phyloP scores from a whole-genome alignment of 2,329 filamentous ascomycete genomes.

The Diplodia scrobiculata region DNA sequence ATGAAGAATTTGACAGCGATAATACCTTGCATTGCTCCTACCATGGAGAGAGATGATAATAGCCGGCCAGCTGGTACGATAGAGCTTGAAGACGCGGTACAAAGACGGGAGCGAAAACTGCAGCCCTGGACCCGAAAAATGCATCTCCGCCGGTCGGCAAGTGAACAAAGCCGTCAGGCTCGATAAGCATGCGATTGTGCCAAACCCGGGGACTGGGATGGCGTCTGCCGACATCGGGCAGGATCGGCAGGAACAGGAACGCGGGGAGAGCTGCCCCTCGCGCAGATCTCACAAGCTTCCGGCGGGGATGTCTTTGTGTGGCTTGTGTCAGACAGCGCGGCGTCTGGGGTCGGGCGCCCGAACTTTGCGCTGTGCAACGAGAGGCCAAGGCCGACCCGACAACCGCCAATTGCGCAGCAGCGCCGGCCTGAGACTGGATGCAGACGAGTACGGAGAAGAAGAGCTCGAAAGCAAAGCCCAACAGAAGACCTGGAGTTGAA shows the following conservation, averaged over 20 bases:
- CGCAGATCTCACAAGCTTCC: constrained; percentile 6
- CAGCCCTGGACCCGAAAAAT: background rate
- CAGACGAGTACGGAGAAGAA: background rate
- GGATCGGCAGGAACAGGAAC: constrained; percentile 18
- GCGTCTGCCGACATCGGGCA: constrained; percentile 6
- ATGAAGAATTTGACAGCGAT: background rate
- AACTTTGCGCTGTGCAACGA: background rate
- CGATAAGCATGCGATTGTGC: background rate
- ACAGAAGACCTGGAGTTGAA: background rate
- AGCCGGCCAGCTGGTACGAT: background rate
- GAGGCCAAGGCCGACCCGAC: background rate
- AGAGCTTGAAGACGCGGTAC: background rate
- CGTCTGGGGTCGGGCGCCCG: background rate
- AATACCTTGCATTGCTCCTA: no score
- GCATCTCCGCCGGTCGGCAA: background rate
- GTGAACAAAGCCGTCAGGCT: background rate
- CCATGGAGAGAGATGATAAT: background rate
- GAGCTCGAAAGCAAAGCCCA: background rate
- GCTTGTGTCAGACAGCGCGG: background rate
- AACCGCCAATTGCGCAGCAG: background rate
- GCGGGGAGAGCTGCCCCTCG: background rate
- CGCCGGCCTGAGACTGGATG: no score
- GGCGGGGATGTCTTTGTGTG: background rate
- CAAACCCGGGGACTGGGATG: background rate
- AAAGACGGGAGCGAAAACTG: background rate